Percentiles rank a stretch among this genome's conserved stretches.
Conservation (phyloP, 2,329 filamentous ascomycete genomes). For the Eutypa lata region DNA sequence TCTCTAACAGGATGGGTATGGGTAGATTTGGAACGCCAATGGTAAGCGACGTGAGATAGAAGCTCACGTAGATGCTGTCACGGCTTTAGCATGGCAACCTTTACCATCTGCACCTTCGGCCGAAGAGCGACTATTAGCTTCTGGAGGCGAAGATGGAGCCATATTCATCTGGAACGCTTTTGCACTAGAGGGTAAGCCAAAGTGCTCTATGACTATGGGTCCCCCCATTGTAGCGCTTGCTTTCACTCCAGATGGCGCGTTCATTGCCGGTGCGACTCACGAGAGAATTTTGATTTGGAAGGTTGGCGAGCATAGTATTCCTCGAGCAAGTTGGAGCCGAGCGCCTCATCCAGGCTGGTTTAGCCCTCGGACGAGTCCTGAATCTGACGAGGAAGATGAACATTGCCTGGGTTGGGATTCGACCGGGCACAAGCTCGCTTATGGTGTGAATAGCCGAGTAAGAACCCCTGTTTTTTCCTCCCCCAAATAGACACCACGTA, state of each 20-base stretch:
- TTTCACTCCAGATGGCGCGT: constrained; percentile 62
- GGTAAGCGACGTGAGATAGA: constrained; percentile 54
- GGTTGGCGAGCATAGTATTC: constrained; percentile 55
- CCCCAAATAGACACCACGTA: neutral
- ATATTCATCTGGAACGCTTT: constrained; percentile 62
- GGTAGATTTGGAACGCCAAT: constrained; percentile 52
- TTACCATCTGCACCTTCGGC: constrained; percentile 35
- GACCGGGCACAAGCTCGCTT: constrained; percentile 59
- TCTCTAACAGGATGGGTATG: constrained; percentile 8
- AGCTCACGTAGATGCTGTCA: constrained; percentile 57
- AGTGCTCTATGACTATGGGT: constrained; percentile 60
- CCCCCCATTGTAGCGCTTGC: constrained; percentile 55
- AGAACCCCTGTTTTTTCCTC: constrained; percentile 26
- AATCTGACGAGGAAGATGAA: constrained; percentile 57
- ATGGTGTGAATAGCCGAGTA: constrained; percentile 61
- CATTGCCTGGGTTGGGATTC: constrained; percentile 63
- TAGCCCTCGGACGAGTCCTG: constrained; percentile 51
- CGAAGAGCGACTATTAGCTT: constrained; percentile 57
- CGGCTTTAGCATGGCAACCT: constrained; percentile 60
- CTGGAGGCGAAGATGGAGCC: constrained; percentile 60
- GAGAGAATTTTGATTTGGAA: constrained; percentile 63
- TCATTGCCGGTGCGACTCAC: constrained; percentile 59
- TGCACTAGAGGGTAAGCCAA: constrained; percentile 51
- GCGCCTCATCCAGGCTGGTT: constrained; percentile 55
- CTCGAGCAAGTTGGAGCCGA: constrained; percentile 58